Percentiles rank a stretch among this genome's conserved stretches.
These are phyloP conservation scores for Mytilinidion resinicola DNA, from an alignment of 495 filamentous ascomycete genomes.

Conservation along the genomic window DNA sequence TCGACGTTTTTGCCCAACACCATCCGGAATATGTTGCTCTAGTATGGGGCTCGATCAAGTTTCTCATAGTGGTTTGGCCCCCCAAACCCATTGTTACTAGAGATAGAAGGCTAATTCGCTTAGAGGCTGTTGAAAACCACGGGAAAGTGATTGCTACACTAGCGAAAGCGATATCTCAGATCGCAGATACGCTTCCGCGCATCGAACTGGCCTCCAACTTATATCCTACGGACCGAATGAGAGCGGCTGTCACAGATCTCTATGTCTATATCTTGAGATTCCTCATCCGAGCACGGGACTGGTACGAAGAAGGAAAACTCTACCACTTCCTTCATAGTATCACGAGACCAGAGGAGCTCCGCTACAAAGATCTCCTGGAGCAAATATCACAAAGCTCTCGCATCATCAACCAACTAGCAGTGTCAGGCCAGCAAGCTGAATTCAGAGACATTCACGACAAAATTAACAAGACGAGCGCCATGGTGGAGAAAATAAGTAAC, in stretches of 20 bases:
- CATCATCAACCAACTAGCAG: not conserved
- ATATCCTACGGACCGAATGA: slow-evolving; percentile 37
- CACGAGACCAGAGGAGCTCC: slow-evolving; percentile 22
- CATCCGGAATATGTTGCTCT: slow-evolving; percentile 12
- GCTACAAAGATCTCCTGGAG: slow-evolving; percentile 28
- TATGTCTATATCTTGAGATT: slow-evolving; percentile 37
- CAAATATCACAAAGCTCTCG: slow-evolving; percentile 10
- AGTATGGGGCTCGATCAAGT: slow-evolving; percentile 7
- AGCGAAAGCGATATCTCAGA: slow-evolving; percentile 27
- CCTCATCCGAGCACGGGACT: slow-evolving; percentile 24
- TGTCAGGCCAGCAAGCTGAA: not conserved
- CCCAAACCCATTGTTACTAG: too few relatives aligned
- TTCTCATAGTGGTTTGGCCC: slow-evolving; percentile 1
- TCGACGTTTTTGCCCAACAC: slow-evolving; percentile 5
- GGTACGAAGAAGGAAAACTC: slow-evolving; percentile 33
- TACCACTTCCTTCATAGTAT: slow-evolving; percentile 23
- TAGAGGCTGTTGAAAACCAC: slow-evolving; percentile 27
- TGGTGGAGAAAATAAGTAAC: too few relatives aligned
- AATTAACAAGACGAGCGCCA: too few relatives aligned
- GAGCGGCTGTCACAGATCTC: slow-evolving; percentile 27
- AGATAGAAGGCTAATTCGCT: not conserved
- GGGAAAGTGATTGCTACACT: slow-evolving; percentile 25
- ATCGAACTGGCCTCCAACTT: slow-evolving; percentile 28
- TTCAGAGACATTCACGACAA: too few relatives aligned
- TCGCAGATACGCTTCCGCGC: slow-evolving; percentile 35